phyloP scores from a whole-genome alignment of 768 basidiomycete species.

The Phylloporus sp. region DNA sequence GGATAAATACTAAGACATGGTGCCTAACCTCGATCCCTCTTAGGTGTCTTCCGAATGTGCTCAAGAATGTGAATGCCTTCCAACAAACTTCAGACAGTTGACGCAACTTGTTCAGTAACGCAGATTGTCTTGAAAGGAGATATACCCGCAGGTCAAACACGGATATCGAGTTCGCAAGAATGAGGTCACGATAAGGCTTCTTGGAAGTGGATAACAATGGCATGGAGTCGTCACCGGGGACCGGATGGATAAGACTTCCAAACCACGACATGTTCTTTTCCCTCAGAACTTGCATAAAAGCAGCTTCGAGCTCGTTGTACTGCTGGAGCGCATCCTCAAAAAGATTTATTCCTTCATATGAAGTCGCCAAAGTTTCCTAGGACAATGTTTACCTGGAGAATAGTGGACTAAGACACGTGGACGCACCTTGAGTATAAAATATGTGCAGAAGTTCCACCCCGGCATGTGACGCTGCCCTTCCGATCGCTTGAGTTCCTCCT shows the following conservation, averaged over 20 bases:
- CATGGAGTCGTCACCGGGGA: constrained; percentile 69
- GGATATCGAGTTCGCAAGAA: constrained; percentile 85
- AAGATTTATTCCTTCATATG: constrained; percentile 87
- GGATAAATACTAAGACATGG: constrained; percentile 1
- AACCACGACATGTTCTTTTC: constrained; percentile 93
- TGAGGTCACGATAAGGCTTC: constrained; percentile 87
- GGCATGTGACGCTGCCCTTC: constrained; percentile 90
- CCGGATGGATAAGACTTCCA: constrained; percentile 72
- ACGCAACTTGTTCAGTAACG: constrained; percentile 65
- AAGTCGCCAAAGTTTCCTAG: constrained; percentile 90
- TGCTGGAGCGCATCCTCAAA: constrained; percentile 85
- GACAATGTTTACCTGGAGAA: constrained; percentile 2
- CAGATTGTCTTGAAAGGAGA: constrained; percentile 82
- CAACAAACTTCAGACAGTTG: constrained; percentile 66
- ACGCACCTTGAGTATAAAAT: constrained; percentile 89
- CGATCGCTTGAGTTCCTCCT: constrained; percentile 87
- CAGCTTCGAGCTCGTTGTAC: constrained; percentile 87
- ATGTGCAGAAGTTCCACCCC: constrained; percentile 98
- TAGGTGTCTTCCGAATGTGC: constrained; percentile 69
- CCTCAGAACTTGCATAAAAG: constrained; percentile 69
- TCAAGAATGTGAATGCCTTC: constrained; percentile 72
- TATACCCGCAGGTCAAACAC: constrained; percentile 93
- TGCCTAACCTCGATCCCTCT: constrained; percentile 66
- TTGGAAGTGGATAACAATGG: constrained; percentile 74
- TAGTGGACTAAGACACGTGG: not conserved